Conservation (phyloP, 495 filamentous ascomycete species). For the Jackrogersella minutella region DNA sequence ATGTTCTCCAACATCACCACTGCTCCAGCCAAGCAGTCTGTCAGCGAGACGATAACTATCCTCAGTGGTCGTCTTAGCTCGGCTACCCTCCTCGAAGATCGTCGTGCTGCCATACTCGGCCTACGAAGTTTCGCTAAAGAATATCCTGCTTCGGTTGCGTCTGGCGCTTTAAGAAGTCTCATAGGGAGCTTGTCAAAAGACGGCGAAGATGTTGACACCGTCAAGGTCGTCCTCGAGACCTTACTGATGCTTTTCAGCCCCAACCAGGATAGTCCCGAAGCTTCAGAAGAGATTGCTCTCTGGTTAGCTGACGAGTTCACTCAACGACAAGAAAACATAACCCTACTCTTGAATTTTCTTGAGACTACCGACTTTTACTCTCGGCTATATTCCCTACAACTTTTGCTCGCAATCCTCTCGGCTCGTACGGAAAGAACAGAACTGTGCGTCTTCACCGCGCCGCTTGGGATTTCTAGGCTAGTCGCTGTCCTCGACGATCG, state of each 20-base stretch:
- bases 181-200: conserved; percentile 87
- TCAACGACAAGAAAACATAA: conserved; percentile 98
- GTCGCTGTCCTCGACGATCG: conserved; percentile 84
- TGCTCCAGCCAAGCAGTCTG: conserved; percentile 94
- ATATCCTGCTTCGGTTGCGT: conserved; percentile 96
- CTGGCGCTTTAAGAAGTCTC: conserved; percentile 82
- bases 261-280: conserved; percentile 75
- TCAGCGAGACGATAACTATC: conserved; percentile 89
- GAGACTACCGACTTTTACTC: conserved; percentile 92
- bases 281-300: conserved; percentile 93
- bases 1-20: conserved; percentile 89
- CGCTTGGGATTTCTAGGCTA: conserved; percentile 85
- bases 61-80: conserved; percentile 85
- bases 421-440: conserved; percentile 93
- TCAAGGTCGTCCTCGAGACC: conserved; percentile 93
- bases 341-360: conserved; percentile 84
- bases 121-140: conserved; percentile 94
- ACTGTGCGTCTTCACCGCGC: conserved; percentile 89
- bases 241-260: conserved; percentile 86
- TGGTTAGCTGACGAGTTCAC: conserved; percentile 99
- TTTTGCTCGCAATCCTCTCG: conserved; percentile 85
- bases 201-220: conserved; percentile 94
- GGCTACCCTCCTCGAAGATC: conserved; percentile 90
- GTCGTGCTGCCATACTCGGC: conserved; percentile 89
- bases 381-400: conserved; percentile 88